Evolutionary conservation across 257 asterid genomes (phyloP), one percentile per base, ranked within the genome.

Genomic region (Rhazya stricta): DNA sequence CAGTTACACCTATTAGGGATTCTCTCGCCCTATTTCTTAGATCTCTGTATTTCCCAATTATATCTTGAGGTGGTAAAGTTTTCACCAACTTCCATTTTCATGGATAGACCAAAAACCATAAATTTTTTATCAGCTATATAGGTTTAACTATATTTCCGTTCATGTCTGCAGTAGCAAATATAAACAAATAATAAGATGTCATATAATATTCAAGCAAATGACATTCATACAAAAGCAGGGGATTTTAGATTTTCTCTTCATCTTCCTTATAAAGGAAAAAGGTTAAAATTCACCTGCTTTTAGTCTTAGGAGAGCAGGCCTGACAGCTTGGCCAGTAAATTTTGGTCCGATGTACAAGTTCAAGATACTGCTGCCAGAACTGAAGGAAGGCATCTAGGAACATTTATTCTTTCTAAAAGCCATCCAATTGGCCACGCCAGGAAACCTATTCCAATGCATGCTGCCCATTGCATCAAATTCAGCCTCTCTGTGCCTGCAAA

Each of bases 381-480:
- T 61, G 42, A 76, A 58, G 1, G 42, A 71, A 75, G 79, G 41
- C 34, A 58, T 56, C 53, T 25, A 13, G 29, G 67, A 13, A 43
- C 75, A 67, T 65, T 73, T n/a, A 78, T 74, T 43, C 72, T 54
- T 9, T 76, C 34, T 12, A 76, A 32, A 0, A 82, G 67, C 76
- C 76, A 78, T 19, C 83, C 83, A 29, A 72, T 39, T 25, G 85
- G 85, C 76, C 83, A 79, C 41, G 81, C 71, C 23, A 56, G 53
- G 48, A 61, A 51, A 6, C 78, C 83, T 58, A 82, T 13, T 50
- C 74, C 78, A 27, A 76, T 10, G 41, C 85, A 82, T 66, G 57
- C 39, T 15, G 63, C 81, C 85, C 83, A 82, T 62, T 82, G 81
- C 70, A 62, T 5, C 85, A 74, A 79, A 67, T 68, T 76, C 57